Evolutionary conservation across 306 rosid species (phyloP), one percentile per base, ranked within the genome.

Genomic region (Medicago arabica): DNA sequence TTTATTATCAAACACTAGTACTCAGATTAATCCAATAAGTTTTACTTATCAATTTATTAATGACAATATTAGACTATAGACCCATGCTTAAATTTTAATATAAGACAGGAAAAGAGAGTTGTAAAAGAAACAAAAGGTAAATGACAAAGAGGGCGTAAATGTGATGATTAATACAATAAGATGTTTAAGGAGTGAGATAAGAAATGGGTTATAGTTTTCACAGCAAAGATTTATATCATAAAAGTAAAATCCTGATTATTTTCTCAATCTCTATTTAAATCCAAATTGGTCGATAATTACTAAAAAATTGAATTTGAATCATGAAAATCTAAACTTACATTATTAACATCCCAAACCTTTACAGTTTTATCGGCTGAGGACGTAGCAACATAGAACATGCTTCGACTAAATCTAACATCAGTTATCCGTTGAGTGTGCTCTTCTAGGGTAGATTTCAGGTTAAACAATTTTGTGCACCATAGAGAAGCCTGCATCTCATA

Each of bases 301-400:
- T 28, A 25, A 3, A 50, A 9, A 68, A 60, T 50, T 62, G 38
- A 53, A 70, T 57, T 74, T 75, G 71, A 61, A 63, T 71, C 36
- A 74, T 23, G 59, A 76, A 70, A 72, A 40, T 39, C 46, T 36
- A 14, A 23, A 84, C 98, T 83, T 54, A 94, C 98, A 76, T 88
- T 86, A 72, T 90, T 96, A 79, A 69, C 81, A 75, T 88, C 92
- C 97, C 97, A 94, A 80, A 91, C 87, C 85, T 85, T 83, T 79
- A 94, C 94, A 75, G 96, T 88, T 84, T 75, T 86, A 82, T 94
- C 96, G 41, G 91, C 89, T 38, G 98, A 94, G 57, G 97, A 91
- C 69, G 98, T 94, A 72, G 97, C 97, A 67, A 91, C 67, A 72
- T 81, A 85, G 47, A 76, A 77, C 72, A 74, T 70, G 77, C 83